Evolutionary conservation across 2,329 filamentous ascomycete species (phyloP), one percentile per base, ranked within the genome.

Genomic region (Beauveria pseudobassiana): DNA sequence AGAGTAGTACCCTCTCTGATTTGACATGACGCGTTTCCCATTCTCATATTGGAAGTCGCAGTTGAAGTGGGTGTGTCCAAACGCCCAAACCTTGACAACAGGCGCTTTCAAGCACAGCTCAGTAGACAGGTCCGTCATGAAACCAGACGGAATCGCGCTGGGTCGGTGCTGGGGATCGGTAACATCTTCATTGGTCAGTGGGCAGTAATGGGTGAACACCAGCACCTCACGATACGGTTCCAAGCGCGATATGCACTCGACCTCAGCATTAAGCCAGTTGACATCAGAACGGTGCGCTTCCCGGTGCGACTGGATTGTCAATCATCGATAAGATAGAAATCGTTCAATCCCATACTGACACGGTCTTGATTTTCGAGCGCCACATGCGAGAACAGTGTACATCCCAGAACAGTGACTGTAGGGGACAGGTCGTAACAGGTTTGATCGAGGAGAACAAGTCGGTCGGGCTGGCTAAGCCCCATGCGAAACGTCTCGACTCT

Each of bases 1-100:
- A 50, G 30, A 58, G 55, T 58, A 58, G 45, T 67, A 66, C 10
- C 75, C 75, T 61, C 71, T 70, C 66, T 78, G 74, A 61, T 79
- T 78, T 16, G 63, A 61, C 10, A 65, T 26, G 10, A 65, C 42
- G 1, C 55, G 51, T 48, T 59, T 62, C 26, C 49, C 69, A 52
- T 61, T 55, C 5, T 68, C 68, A 16, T 74, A 71, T 8, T 63
- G 52, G 58, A 75, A 78, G 56, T 74, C 70, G 65, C 73, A 77
- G 64, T 76, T 78, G 64, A 71, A 78, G 67, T 81, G 78, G 14
- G 78, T 81, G 65, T 81, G 78, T 2, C 78, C 77, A 69, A 79
- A 80, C 2, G 74, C 78, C 78, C 78, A 80, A 3, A 78, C 24
- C 42, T 68, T 70, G 5, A 80, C 77, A 4, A 63, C 68, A 1